Evolutionary conservation across 441 rosid species (phyloP).

Genomic region (Populus hybrid): DNA sequence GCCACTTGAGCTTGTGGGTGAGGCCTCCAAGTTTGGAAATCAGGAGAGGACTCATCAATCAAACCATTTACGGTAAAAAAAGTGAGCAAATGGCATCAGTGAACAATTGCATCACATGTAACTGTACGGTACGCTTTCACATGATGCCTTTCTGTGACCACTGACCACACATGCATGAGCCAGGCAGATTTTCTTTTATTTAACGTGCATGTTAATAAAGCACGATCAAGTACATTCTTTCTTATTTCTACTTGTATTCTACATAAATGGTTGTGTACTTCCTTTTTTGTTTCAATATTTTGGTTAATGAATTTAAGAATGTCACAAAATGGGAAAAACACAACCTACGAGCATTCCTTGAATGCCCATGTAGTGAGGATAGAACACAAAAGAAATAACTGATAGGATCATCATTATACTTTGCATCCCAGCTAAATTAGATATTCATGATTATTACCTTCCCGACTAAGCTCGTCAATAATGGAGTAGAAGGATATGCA

Average conservation of each 20-base stretch:
- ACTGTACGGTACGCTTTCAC: constrained; percentile 14
- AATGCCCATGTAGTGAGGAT: no score
- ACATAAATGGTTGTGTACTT: no score
- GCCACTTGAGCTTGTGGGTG: constrained; percentile 25
- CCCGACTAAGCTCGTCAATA: no score
- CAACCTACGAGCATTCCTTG: no score
- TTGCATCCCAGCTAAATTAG: no score
- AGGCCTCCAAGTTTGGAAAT: constrained; percentile 34
- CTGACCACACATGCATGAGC: constrained; percentile 12
- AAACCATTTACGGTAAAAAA: constrained; percentile 16
- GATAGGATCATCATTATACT: no score
- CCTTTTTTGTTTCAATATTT: no score
- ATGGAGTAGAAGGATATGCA: no score
- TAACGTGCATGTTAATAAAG: background rate
- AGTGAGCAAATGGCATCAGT: background rate
- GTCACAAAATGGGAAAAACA: no score
- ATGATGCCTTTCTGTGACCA: constrained; percentile 10
- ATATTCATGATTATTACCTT: no score
- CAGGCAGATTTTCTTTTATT: background rate
- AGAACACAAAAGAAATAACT: no score
- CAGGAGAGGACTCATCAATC: constrained; percentile 8
- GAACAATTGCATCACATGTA: background rate
- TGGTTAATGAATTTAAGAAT: constrained; percentile 27
- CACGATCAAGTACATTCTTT: background rate
- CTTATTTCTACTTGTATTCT: background rate